Percentiles rank a stretch among this genome's conserved stretches.
phyloP scores from a whole-genome alignment of 495 filamentous ascomycete genomes.

The Umbilicaria muhlenbergii region DNA sequence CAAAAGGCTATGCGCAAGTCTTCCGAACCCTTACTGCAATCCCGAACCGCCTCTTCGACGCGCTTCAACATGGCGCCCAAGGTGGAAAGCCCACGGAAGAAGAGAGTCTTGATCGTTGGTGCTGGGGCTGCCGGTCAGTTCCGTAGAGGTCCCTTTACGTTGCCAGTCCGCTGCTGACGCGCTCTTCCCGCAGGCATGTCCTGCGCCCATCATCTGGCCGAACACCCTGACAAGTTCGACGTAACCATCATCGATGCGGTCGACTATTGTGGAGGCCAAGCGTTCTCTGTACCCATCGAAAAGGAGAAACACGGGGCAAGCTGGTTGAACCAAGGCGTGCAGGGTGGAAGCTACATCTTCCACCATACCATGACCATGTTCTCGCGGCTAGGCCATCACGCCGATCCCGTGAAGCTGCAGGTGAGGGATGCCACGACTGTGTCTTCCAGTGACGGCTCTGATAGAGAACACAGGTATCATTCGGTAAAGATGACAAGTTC shows the following conservation, averaged over 20 bases:
- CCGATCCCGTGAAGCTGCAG: conserved; percentile 59
- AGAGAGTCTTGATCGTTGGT: conserved; percentile 43
- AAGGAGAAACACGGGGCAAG: conserved; percentile 46
- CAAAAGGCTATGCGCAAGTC: too few species aligned
- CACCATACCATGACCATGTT: conserved; percentile 75
- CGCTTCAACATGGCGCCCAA: background rate
- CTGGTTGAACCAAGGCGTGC: conserved; percentile 78
- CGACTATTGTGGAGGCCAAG: conserved; percentile 62
- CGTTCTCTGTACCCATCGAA: conserved; percentile 61
- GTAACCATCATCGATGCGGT: conserved; percentile 58
- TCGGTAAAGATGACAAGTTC: conserved; percentile 62
- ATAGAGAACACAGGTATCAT: conserved; percentile 33
- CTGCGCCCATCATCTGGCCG: conserved; percentile 55
- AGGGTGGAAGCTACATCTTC: conserved; percentile 66
- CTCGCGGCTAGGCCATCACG: conserved; percentile 45
- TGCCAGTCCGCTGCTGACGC: background rate
- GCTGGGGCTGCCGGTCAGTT: conserved; percentile 48
- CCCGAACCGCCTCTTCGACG: background rate
- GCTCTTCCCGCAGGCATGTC: conserved; percentile 27
- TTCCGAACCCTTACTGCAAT: too few species aligned
- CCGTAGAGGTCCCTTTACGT: background rate
- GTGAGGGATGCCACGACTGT: conserved; percentile 3
- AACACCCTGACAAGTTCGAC: conserved; percentile 58
- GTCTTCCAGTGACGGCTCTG: background rate
- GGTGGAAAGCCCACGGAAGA: conserved; percentile 16